Base-by-base conservation (phyloP, 768 basidiomycete species). In the Tulasnella sp. region DNA sequence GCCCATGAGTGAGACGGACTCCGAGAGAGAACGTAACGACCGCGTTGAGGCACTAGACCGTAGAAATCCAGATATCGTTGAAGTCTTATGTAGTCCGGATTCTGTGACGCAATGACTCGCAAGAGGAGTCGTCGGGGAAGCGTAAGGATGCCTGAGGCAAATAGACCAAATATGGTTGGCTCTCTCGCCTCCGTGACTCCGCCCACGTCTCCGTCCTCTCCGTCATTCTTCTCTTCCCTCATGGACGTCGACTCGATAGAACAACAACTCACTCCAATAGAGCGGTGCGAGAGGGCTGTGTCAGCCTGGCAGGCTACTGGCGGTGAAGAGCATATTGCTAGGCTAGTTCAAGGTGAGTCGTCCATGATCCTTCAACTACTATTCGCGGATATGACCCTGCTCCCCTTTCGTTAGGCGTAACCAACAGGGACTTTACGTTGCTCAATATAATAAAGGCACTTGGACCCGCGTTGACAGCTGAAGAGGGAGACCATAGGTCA, bases 401-500 rank as follows among this genome's bases (percentile, higher is more conserved):
- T 35, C 62, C 5, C 52, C 8, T 9, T 29, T 40, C 34, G 5
- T 11, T 75, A 89, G 88, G 81, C 65, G 80, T 89, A 69, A 85
- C 86, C 16, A 81, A 82, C 73, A 88, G 87, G 22, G 79, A 83
- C 26, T 79, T 86, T 9, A 85, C 88, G 22, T 82, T 97, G 16
- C 81, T 95, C 5, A 85, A 89, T 74, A 81, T 98, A 26, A 92
- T 98, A 40, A 94, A 92, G 78, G 88, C 89, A 32, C 85, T 97
- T 0, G 93, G 93, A 47, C 90, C 92, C 75, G 94, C 91, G 77
- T 82, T 99, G 16, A 95, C 92, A 0, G 88, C 92, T 1, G 92
- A 95, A 72, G 91, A 96, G 70, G 91, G 90, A 76, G 82, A 83
- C 4, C 79, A 90, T 12, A 85, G 96, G 35, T 86, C 86, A 9